A percentile compares a stretch with the other conserved stretches of the same genome.
phyloP scores from a whole-genome alignment of 345 rosid genomes.

The Salix udensis region DNA sequence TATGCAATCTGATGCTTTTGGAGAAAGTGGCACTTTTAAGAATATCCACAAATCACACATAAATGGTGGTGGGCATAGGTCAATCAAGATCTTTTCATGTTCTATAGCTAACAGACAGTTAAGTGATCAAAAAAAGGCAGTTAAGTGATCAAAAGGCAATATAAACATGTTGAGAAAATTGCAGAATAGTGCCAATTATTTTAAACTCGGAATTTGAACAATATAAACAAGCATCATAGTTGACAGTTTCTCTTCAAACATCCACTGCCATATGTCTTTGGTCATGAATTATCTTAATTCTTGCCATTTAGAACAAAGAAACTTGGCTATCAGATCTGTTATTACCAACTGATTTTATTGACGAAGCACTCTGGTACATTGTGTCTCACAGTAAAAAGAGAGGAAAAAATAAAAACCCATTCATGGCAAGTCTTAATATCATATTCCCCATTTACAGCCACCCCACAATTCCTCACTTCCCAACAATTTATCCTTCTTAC shows the following conservation, averaged over 20 bases:
- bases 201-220: not conserved
- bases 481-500: not conserved
- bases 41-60: not conserved
- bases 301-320: not conserved
- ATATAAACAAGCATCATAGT: not conserved
- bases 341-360: not conserved
- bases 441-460: not conserved
- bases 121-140: too few relatives aligned
- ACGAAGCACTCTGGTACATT: too few relatives aligned
- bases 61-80: not conserved
- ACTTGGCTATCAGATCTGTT: not conserved
- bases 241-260: not conserved
- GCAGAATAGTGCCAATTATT: not conserved
- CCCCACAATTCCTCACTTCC: not conserved
- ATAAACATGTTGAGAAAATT: not conserved
- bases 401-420: too few relatives aligned
- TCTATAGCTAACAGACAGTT: not conserved
- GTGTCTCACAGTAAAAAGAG: too few relatives aligned
- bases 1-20: not conserved
- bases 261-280: not conserved
- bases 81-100: not conserved
- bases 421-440: not conserved
- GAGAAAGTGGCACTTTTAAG: not conserved
- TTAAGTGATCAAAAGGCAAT: not conserved
- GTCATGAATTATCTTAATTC: not conserved